Evolutionary conservation across 2,329 filamentous ascomycete species (phyloP).

Genomic region (Ceratocystis cacaofunesta): DNA sequence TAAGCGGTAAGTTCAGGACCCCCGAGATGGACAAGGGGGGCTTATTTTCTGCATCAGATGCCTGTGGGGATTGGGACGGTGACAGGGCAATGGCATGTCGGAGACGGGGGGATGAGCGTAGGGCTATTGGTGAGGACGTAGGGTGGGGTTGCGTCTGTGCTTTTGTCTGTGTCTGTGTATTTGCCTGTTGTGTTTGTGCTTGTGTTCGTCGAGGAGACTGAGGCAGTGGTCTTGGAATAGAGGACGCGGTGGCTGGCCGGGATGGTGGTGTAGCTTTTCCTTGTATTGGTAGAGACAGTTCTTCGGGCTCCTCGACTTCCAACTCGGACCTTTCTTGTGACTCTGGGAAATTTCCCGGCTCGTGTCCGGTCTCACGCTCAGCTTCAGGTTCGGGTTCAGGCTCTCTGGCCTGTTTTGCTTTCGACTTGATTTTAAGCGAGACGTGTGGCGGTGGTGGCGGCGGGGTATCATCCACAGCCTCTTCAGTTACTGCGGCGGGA

Average conservation of each 20-base stretch:
- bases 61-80: slow-evolving; percentile 55
- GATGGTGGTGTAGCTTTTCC: slow-evolving; percentile 19
- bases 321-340: slow-evolving; percentile 10
- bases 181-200: slow-evolving; percentile 12
- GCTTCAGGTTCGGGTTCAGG: neutral
- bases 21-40: slow-evolving; percentile 51
- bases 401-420: neutral
- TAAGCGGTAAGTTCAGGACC: slow-evolving; percentile 1
- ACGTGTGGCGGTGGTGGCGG: slow-evolving; percentile 1
- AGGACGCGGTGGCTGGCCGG: slow-evolving; percentile 22
- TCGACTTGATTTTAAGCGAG: neutral
- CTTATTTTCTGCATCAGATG: slow-evolving; percentile 67
- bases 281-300: slow-evolving; percentile 10
- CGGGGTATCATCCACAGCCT: neutral
- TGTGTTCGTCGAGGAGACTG: slow-evolving; percentile 8
- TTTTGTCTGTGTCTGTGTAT: slow-evolving; percentile 7
- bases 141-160: slow-evolving; percentile 15
- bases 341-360: neutral
- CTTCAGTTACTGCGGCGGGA: neutral
- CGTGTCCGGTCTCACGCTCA: neutral
- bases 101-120: slow-evolving; percentile 31
- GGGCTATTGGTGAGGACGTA: slow-evolving; percentile 30
- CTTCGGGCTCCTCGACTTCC: slow-evolving; percentile 16
- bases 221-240: slow-evolving; percentile 10
- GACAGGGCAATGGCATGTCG: slow-evolving; percentile 38